Conservation (phyloP, 148 eudicot genomes). For the Mesembryanthemum crystallinum region DNA sequence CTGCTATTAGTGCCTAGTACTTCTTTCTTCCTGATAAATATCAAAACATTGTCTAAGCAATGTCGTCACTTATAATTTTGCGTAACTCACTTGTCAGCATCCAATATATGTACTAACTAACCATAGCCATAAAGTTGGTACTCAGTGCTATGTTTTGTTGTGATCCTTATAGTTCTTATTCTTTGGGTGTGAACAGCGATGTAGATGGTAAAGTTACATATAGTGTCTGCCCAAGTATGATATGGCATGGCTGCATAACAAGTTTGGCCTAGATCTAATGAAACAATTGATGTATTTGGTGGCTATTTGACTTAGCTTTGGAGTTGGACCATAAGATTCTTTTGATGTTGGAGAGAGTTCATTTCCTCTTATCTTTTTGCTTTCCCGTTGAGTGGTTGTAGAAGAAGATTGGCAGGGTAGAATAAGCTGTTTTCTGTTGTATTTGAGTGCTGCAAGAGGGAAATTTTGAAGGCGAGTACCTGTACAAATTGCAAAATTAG, state of each 20-base stretch:
- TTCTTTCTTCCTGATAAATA: background rate
- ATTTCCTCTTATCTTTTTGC: background rate
- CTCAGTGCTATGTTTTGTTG: background rate
- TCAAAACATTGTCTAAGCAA: background rate
- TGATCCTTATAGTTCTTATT: background rate
- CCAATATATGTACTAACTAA: background rate
- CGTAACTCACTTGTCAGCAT: background rate
- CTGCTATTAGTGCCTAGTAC: background rate
- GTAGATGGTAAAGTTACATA: background rate
- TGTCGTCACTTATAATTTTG: background rate
- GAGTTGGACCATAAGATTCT: no score
- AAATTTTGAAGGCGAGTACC: background rate
- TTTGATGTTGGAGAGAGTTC: background rate
- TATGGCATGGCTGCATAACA: no score
- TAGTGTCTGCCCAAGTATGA: no score
- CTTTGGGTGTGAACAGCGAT: background rate
- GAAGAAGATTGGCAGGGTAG: background rate
- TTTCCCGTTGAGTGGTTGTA: background rate
- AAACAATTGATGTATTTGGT: background rate
- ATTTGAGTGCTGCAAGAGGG: background rate
- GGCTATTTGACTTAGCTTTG: no score
- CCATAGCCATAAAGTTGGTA: conserved; percentile 2
- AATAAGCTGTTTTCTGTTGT: background rate
- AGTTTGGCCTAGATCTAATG: no score
- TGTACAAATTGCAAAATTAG: background rate